Evolutionary conservation across 768 basidiomycete genomes (phyloP).

Genomic region (Mycena galopus): DNA sequence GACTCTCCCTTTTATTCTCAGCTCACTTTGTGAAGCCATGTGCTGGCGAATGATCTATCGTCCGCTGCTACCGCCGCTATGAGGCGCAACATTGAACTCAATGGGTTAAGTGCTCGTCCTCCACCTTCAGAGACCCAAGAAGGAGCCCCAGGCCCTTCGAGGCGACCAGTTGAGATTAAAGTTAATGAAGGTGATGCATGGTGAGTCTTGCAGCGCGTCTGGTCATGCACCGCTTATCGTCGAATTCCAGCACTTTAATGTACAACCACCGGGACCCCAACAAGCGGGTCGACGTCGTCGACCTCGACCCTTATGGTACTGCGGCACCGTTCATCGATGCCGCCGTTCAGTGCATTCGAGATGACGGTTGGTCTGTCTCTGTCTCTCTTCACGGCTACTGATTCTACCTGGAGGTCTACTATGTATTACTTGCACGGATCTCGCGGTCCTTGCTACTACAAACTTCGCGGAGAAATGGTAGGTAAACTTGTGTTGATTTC

Average conservation of each 20-base stretch:
- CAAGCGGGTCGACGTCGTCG: conserved; percentile 91
- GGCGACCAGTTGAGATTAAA: conserved; percentile 67
- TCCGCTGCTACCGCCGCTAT: conserved; percentile 87
- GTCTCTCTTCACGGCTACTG: background rate
- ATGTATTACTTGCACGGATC: conserved; percentile 96
- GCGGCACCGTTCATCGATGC: conserved; percentile 97
- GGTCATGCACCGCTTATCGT: background rate
- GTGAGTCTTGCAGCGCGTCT: conserved; percentile 56
- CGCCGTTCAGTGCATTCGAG: conserved; percentile 89
- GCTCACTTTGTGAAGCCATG: conserved; percentile 67
- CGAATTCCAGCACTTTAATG: conserved; percentile 79
- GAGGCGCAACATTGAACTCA: conserved; percentile 86
- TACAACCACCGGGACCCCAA: conserved; percentile 85
- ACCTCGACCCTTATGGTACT: conserved; percentile 97
- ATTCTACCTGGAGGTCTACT: conserved; percentile 74
- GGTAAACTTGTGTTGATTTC: conserved; percentile 19
- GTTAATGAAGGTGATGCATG: conserved; percentile 96
- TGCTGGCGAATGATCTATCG: conserved; percentile 96
- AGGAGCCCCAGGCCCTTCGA: conserved; percentile 13
- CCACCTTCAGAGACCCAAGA: conserved; percentile 25
- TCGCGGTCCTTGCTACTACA: conserved; percentile 91
- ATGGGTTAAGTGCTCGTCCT: conserved; percentile 68
- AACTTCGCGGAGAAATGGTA: conserved; percentile 99
- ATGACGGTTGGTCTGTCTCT: conserved; percentile 76
- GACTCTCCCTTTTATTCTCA: conserved; percentile 4